Evolutionary conservation across 106 monocot genomes (phyloP).

Genomic region (Allium sativum): DNA sequence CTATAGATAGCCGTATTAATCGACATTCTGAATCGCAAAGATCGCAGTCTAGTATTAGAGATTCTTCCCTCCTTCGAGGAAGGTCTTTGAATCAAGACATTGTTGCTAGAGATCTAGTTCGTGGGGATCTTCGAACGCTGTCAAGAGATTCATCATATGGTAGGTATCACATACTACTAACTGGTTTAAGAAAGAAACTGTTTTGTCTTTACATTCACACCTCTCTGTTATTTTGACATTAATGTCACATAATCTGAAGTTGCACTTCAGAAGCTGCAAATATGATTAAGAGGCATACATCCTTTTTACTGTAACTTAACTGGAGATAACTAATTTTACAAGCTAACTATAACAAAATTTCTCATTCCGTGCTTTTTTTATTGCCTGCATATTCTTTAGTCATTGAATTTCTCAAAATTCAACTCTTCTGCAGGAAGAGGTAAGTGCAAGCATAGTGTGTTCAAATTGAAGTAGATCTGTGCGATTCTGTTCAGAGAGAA

Average conservation of each 20-base stretch:
- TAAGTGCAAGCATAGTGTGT: slow-evolving; percentile 87
- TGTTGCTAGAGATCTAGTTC: slow-evolving; percentile 41
- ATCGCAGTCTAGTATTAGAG: slow-evolving; percentile 44
- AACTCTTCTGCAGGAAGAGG: slow-evolving; percentile 87
- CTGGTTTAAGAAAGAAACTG: neutral
- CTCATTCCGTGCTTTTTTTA: neutral
- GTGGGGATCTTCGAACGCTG: slow-evolving; percentile 38
- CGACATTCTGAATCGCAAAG: slow-evolving; percentile 54
- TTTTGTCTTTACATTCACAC: neutral
- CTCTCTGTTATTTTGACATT: neutral
- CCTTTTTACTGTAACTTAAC: no score
- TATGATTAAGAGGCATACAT: no score
- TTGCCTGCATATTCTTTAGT: neutral
- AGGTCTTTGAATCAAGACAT: slow-evolving; percentile 46
- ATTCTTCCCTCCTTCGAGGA: slow-evolving; percentile 18
- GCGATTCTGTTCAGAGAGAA: slow-evolving; percentile 47
- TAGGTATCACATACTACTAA: slow-evolving; percentile 20
- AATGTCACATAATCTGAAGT: no score
- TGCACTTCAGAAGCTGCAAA: no score
- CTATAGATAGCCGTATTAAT: neutral
- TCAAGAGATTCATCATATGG: slow-evolving; percentile 81
- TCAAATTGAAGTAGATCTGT: slow-evolving; percentile 43
- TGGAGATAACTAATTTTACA: no score
- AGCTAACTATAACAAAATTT: neutral
- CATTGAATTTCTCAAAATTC: slow-evolving; percentile 2